Conservation (phyloP, 2,329 filamentous ascomycete species). For the Zalaria obscura region DNA sequence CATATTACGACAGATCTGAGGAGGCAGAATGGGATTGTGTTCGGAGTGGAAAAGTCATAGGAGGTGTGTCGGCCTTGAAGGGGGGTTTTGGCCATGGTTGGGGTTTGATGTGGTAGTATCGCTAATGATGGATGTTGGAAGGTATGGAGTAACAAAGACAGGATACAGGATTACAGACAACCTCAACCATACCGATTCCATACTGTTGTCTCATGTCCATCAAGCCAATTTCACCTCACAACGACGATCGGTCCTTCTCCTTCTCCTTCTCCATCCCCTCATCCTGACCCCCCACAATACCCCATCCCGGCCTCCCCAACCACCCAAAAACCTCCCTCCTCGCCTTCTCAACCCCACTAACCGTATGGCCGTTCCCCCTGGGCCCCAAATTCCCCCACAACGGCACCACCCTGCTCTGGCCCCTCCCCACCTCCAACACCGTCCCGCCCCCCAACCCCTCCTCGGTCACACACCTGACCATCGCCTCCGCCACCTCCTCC, state of each 20-base stretch:
- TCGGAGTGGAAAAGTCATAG: slow-evolving; percentile 6
- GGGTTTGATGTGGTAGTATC: no score
- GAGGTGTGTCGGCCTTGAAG: not conserved
- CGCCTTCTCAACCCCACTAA: not conserved
- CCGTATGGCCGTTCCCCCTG: not conserved
- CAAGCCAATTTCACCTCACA: no score
- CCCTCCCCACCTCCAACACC: slow-evolving; percentile 42
- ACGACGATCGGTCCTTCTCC: no score
- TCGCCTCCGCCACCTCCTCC: slow-evolving; percentile 45
- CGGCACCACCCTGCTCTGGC: slow-evolving; percentile 34
- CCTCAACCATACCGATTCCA: no score
- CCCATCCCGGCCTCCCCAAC: slow-evolving; percentile 1
- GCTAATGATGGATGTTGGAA: no score
- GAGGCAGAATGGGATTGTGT: slow-evolving; percentile 29
- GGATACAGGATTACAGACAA: no score
- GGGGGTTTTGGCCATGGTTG: no score
- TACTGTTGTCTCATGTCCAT: no score
- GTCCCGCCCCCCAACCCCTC: slow-evolving; percentile 34
- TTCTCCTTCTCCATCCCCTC: no score
- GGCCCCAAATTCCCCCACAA: slow-evolving; percentile 41
- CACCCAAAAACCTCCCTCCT: not conserved
- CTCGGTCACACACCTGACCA: slow-evolving; percentile 41
- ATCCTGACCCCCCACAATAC: not conserved
- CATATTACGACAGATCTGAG: slow-evolving; percentile 29
- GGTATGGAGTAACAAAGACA: no score